These are phyloP conservation scores for Parachlorella kessleri DNA, from an alignment of 139 green algal genomes.

Conservation along the genomic window DNA sequence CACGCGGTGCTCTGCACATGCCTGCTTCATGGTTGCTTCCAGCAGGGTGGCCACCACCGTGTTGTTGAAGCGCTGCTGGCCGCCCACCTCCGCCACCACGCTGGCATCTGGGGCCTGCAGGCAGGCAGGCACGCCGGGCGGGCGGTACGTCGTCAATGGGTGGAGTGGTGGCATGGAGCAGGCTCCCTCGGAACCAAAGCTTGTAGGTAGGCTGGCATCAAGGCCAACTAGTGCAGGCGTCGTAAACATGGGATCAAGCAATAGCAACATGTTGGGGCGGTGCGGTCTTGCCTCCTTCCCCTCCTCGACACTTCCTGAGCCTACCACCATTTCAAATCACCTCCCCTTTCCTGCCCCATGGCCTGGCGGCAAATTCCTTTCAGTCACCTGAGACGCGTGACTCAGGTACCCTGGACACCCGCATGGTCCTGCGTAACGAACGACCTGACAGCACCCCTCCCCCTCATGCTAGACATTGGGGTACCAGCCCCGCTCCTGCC, in stretches of 20 bases:
- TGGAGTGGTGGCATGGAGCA: background rate
- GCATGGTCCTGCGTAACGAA: no score
- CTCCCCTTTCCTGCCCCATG: no score
- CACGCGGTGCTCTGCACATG: no score
- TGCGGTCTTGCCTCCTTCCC: background rate
- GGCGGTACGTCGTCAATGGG: background rate
- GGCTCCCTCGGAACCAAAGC: background rate
- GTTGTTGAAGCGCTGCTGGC: constrained; percentile 21
- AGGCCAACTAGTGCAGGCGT: background rate
- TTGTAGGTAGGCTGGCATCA: background rate
- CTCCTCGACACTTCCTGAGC: no score
- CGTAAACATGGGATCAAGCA: no score
- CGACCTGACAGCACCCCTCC: no score
- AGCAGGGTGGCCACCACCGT: constrained; percentile 23
- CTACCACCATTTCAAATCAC: no score
- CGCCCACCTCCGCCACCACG: constrained; percentile 34
- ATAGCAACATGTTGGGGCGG: background rate
- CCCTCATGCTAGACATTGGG: no score
- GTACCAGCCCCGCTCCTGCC: no score
- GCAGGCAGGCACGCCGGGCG: background rate
- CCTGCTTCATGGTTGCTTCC: constrained; percentile 23
- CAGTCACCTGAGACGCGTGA: no score
- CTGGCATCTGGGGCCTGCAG: constrained; percentile 31
- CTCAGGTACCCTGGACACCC: no score
- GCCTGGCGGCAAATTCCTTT: no score